These are phyloP conservation scores for Oidium heveae DNA, from an alignment of 2,329 filamentous ascomycete species.

Conservation along the genomic window DNA sequence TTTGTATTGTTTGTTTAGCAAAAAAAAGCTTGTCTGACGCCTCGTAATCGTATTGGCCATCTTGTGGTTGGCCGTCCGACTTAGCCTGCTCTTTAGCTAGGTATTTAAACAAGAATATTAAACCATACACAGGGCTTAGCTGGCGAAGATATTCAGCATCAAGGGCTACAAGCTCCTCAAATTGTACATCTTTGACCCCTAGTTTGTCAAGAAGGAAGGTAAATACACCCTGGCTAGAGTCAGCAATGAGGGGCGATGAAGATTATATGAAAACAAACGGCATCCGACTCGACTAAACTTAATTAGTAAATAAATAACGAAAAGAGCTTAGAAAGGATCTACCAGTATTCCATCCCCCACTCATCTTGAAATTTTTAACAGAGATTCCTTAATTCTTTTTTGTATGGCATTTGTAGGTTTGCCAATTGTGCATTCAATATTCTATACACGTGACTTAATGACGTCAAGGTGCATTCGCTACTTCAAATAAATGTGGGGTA, in stretches of 20 bases:
- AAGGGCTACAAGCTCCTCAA: conserved; percentile 82
- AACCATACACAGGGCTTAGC: conserved; percentile 64
- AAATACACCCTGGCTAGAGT: conserved; percentile 49
- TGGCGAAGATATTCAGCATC: conserved; percentile 49
- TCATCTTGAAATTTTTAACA: conserved; percentile 22
- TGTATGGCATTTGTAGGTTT: too few species aligned
- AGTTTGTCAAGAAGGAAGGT: conserved; percentile 85
- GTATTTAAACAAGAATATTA: conserved; percentile 99
- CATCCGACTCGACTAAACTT: conserved; percentile 60
- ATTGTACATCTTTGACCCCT: conserved; percentile 81
- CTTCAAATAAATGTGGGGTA: too few species aligned
- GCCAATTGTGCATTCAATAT: too few species aligned
- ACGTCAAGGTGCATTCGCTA: too few species aligned
- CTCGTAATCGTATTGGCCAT: conserved; percentile 56
- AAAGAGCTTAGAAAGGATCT: conserved; percentile 12
- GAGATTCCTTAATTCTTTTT: too few species aligned
- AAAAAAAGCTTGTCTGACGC: conserved; percentile 70
- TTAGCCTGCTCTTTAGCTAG: conserved; percentile 42
- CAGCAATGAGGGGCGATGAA: conserved; percentile 3
- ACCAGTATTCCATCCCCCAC: conserved; percentile 88
- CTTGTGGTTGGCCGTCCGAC: conserved; percentile 32
- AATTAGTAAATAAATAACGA: conserved; percentile 3
- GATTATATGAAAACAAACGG: conserved; percentile 29
- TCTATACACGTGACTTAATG: too few species aligned
- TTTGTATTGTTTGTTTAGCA: conserved; percentile 91